A percentile compares a stretch with the other conserved stretches of the same genome.
These are phyloP conservation scores for Candida quercuum DNA, from an alignment of 805 yeast genomes.

Conservation along the genomic window DNA sequence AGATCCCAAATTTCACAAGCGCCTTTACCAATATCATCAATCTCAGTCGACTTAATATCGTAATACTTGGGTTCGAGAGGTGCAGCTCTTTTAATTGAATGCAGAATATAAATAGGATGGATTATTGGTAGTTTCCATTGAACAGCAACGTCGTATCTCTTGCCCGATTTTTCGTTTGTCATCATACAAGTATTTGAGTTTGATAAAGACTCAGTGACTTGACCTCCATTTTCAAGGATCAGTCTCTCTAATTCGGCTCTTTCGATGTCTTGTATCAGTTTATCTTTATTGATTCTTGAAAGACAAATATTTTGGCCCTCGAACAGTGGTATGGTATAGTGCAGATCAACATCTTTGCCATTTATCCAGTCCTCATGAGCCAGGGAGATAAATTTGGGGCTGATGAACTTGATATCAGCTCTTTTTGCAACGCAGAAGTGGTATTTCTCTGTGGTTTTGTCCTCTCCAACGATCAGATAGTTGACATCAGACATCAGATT, in stretches of 20 bases:
- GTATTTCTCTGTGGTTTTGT: slow-evolving; percentile 50
- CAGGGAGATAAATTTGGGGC: slow-evolving; percentile 37
- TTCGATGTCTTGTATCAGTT: slow-evolving; percentile 16
- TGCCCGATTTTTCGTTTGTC: slow-evolving; percentile 46
- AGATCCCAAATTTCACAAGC: slow-evolving; percentile 26
- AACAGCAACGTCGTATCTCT: slow-evolving; percentile 41
- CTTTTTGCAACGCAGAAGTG: slow-evolving; percentile 44
- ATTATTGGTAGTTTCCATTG: slow-evolving; percentile 36
- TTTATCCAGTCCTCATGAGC: slow-evolving; percentile 47
- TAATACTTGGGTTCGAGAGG: slow-evolving; percentile 28
- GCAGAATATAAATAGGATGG: slow-evolving; percentile 36
- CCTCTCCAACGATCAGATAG: slow-evolving; percentile 53
- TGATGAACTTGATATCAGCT: slow-evolving; percentile 52
- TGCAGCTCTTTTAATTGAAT: slow-evolving; percentile 34
- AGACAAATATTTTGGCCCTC: slow-evolving; percentile 33
- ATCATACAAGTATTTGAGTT: slow-evolving; percentile 38
- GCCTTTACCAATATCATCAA: slow-evolving; percentile 22
- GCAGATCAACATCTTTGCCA: slow-evolving; percentile 30
- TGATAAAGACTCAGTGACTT: slow-evolving; percentile 44
- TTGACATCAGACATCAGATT: slow-evolving; percentile 59
- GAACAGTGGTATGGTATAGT: slow-evolving; percentile 36
- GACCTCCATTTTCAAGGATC: slow-evolving; percentile 44
- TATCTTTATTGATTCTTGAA: slow-evolving; percentile 28
- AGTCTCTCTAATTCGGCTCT: slow-evolving; percentile 28
- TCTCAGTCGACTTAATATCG: slow-evolving; percentile 19